These are phyloP conservation scores for Solanum hybrid DNA, from an alignment of 305 asterid species.

Conservation along the genomic window DNA sequence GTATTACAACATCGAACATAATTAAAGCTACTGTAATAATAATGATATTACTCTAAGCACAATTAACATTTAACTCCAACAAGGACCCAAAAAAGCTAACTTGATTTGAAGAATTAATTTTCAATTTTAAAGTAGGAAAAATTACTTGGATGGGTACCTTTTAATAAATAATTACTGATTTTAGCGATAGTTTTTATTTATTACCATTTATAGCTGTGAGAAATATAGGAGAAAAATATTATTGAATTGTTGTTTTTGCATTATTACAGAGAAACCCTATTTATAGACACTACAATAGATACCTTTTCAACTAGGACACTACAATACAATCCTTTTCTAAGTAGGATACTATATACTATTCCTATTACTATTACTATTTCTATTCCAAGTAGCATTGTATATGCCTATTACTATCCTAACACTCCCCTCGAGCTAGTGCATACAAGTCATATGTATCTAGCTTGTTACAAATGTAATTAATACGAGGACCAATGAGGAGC, in stretches of 20 bases:
- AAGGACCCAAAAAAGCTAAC: neutral
- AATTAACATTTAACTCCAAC: neutral
- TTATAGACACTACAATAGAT: neutral
- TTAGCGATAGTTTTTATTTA: neutral
- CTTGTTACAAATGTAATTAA: too few relatives aligned
- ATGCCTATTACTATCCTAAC: neutral
- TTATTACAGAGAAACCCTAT: neutral
- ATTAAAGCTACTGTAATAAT: neutral
- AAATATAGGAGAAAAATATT: neutral
- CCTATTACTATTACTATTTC: neutral
- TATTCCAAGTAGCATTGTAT: neutral
- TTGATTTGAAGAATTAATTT: neutral
- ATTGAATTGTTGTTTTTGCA: neutral
- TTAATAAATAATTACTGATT: too few relatives aligned
- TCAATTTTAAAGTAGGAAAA: neutral
- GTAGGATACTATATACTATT: neutral
- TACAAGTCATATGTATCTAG: neutral
- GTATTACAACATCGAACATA: neutral
- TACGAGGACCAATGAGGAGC: neutral
- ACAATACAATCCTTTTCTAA: neutral
- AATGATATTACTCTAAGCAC: neutral
- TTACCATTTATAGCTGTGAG: neutral
- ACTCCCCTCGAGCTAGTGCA: neutral
- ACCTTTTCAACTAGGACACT: neutral
- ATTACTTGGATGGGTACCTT: neutral